Base-by-base conservation (phyloP, 2,329 filamentous ascomycete species). In the Fusarium nanum region DNA sequence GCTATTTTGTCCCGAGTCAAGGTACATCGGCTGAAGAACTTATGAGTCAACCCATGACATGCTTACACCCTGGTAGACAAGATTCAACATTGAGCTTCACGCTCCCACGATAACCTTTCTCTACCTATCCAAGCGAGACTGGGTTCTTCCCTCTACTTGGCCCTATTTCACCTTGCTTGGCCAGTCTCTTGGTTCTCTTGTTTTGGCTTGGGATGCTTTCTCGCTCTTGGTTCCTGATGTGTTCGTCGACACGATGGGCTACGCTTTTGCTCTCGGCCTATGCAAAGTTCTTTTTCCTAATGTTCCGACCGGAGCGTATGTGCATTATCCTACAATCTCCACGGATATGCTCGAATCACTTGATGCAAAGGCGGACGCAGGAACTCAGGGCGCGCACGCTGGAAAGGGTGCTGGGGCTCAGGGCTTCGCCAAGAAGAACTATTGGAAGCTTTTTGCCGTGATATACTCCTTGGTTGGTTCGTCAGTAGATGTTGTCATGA, bases 211-310 rank as follows among this genome's bases (percentile, higher is more conserved):
- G 85, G 95, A 99, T 76, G 95, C 95, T 13, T 96, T 99, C 78
- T 91, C 89, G n/a, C 88, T 98, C 5, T 86, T 98, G 5, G 92
- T 95, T 0, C 96, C 96, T 0, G 96, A 99, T 78, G 87, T 98
- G 55, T 97, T 98, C 78, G 86, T 99, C 74, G 96, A 99, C 77
- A 99, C 96, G 3, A 98, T 99, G 94, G 96, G 96, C 67, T 99
- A 98, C 76, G 94, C 95, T 27, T 99, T 98, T 78, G 88, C 92
- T 0, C 87, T 97, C 13, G 93, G 93, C 11, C 85, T 98, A 5
- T 92, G 87, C 79, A 96, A 94, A 77, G 87, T 92, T 68, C 84
- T 98, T 25, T 98, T 98, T 77, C 91, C 88, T 1, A 80, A 83
- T 37, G 87, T 98, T 3, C 93, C 95, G 1, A 98, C 94, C 0